Percentiles rank a stretch among this genome's conserved stretches.
Conservation (phyloP, 371 early-diverging fungal genomes). For the Capillidium heterosporum region DNA sequence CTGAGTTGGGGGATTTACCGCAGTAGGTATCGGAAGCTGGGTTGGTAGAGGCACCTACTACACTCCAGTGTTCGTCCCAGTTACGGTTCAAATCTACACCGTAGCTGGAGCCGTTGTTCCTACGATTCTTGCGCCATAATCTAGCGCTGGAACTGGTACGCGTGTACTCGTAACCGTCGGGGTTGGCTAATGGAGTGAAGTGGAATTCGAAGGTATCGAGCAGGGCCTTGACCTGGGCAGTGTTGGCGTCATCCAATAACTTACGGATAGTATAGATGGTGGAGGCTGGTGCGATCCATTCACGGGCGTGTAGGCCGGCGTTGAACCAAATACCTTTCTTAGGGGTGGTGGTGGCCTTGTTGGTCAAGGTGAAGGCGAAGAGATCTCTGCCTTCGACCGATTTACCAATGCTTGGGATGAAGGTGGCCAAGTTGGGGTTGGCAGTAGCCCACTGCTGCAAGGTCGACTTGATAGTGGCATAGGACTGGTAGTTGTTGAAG, state of each 20-base stretch:
- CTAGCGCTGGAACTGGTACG: background rate
- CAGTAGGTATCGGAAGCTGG: constrained; percentile 22
- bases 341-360: background rate
- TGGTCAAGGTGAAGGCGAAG: constrained; percentile 1
- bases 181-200: constrained; percentile 2
- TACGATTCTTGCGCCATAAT: background rate
- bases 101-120: background rate
- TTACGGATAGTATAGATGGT: background rate
- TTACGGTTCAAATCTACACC: constrained; percentile 2
- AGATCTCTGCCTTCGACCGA: constrained; percentile 1
- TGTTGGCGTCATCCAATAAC: background rate
- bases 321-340: constrained; percentile 1
- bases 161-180: constrained; percentile 1
- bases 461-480: background rate
- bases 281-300: background rate
- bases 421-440: background rate
- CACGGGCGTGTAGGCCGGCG: background rate
- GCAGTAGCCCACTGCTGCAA: background rate
- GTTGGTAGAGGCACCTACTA: background rate
- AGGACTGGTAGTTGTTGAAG: background rate
- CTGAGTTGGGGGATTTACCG: constrained; percentile 26
- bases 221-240: background rate
- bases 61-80: constrained; percentile 1
- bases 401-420: constrained; percentile 1
- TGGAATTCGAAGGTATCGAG: background rate